A percentile compares a stretch with the other conserved stretches of the same genome.
Conservation (phyloP, 2,329 filamentous ascomycete genomes). For the Penicillium nordicum region DNA sequence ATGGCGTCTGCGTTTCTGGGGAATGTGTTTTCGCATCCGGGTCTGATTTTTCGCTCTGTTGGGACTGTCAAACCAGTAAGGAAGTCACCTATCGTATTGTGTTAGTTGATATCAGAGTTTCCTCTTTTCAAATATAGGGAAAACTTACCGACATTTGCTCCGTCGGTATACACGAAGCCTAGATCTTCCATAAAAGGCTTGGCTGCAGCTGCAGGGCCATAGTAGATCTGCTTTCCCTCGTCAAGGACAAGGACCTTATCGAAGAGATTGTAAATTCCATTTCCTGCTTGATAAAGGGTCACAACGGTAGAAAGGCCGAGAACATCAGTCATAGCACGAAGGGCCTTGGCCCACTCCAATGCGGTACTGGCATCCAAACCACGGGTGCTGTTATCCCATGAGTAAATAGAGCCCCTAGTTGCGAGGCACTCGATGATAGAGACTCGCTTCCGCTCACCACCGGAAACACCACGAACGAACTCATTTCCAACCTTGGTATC, state of each 20-base stretch:
- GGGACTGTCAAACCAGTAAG: constrained; percentile 62
- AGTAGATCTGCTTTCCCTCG: constrained; percentile 53
- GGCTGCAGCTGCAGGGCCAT: constrained; percentile 57
- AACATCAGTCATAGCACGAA: constrained; percentile 11
- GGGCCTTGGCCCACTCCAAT: constrained; percentile 9
- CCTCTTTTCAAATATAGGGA: neutral
- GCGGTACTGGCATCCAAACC: constrained; percentile 8
- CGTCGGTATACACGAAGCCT: constrained; percentile 60
- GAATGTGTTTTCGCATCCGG: constrained; percentile 42
- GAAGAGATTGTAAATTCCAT: constrained; percentile 12
- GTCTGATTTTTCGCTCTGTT: constrained; percentile 43
- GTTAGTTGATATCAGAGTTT: neutral
- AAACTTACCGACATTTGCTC: constrained; percentile 48
- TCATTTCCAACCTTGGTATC: constrained; percentile 12
- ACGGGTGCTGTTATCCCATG: constrained; percentile 12
- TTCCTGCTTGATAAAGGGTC: constrained; percentile 11
- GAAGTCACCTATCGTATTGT: constrained; percentile 53
- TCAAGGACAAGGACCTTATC: constrained; percentile 12
- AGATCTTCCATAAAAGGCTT: constrained; percentile 61
- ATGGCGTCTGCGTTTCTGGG: constrained; percentile 45
- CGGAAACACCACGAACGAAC: constrained; percentile 13
- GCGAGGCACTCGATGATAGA: constrained; percentile 12
- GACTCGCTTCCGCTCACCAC: constrained; percentile 13
- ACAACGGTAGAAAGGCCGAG: constrained; percentile 8
- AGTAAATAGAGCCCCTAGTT: constrained; percentile 2